These are phyloP conservation scores for Wickerhamiella bombiphila DNA, from an alignment of 805 yeast species.

Conservation along the genomic window DNA sequence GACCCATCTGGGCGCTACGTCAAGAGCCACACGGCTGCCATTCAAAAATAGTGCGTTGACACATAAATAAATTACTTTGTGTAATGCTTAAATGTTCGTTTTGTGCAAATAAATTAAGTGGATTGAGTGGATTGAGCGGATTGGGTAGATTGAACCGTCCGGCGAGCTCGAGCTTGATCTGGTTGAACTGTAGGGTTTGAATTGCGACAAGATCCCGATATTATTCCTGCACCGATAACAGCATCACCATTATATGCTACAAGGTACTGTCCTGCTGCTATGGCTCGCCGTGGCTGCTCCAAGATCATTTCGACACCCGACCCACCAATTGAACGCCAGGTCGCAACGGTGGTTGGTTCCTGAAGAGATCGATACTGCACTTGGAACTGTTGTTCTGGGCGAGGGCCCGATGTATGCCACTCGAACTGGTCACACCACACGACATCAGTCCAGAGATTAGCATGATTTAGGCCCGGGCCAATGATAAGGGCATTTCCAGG, in stretches of 20 bases:
- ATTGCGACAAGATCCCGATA: slow-evolving; percentile 1
- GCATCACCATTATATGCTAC: slow-evolving; percentile 55
- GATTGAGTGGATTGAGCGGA: background rate
- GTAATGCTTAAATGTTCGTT: background rate
- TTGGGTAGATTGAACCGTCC: background rate
- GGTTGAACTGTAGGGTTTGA: background rate
- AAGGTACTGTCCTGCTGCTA: slow-evolving; percentile 80
- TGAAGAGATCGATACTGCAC: slow-evolving; percentile 69
- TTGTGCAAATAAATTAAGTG: background rate
- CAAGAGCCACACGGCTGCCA: slow-evolving; percentile 62
- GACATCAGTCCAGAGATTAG: slow-evolving; percentile 34
- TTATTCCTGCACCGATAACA: slow-evolving; percentile 42
- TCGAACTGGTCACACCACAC: slow-evolving; percentile 34
- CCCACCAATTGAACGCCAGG: slow-evolving; percentile 13
- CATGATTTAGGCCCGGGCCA: slow-evolving; percentile 52
- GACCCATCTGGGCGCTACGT: slow-evolving; percentile 98
- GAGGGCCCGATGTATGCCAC: slow-evolving; percentile 30
- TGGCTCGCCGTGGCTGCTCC: slow-evolving; percentile 41
- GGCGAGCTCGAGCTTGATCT: background rate
- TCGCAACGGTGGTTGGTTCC: slow-evolving; percentile 31
- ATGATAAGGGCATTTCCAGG: slow-evolving; percentile 62
- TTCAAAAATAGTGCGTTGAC: too few relatives aligned
- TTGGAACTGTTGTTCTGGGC: slow-evolving; percentile 20
- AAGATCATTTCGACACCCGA: slow-evolving; percentile 28
- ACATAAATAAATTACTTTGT: background rate